Conservation (phyloP, 257 asterid species). For the Fraxinus pennsylvanica region DNA sequence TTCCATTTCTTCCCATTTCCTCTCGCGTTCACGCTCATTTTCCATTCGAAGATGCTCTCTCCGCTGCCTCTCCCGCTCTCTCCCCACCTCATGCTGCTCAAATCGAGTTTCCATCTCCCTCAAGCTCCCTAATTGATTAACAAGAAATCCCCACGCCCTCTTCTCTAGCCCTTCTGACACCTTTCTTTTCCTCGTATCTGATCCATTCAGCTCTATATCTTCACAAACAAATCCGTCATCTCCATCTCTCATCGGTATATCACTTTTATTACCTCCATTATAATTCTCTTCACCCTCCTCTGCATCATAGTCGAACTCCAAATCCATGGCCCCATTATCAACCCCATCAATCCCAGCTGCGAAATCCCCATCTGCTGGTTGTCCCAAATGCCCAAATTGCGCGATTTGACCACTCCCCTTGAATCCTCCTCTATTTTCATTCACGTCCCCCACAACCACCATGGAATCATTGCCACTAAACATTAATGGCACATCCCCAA, state of each 20-base stretch:
- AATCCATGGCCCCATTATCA: slow-evolving; percentile 73
- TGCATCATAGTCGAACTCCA: slow-evolving; percentile 79
- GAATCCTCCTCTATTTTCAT: slow-evolving; percentile 64
- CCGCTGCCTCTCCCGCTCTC: slow-evolving; percentile 70
- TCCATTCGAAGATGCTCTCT: slow-evolving; percentile 59
- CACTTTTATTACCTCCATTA: slow-evolving; percentile 48
- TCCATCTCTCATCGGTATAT: slow-evolving; percentile 47
- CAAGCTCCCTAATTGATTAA: slow-evolving; percentile 57
- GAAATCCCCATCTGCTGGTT: slow-evolving; percentile 65
- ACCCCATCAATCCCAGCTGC: slow-evolving; percentile 74
- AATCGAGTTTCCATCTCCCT: slow-evolving; percentile 75
- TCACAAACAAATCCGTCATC: slow-evolving; percentile 61
- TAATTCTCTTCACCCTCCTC: slow-evolving; percentile 78
- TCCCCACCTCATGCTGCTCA: slow-evolving; percentile 70
- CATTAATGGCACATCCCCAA: slow-evolving; percentile 73
- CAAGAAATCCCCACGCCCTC: slow-evolving; percentile 68
- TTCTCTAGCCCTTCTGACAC: slow-evolving; percentile 61
- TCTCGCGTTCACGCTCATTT: slow-evolving; percentile 60
- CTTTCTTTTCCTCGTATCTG: slow-evolving; percentile 70
- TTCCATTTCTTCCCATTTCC: slow-evolving; percentile 67
- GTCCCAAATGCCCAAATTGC: slow-evolving; percentile 69
- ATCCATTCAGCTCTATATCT: slow-evolving; percentile 57
- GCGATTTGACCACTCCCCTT: slow-evolving; percentile 55
- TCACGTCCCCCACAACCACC: slow-evolving; percentile 53
- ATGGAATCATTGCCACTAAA: slow-evolving; percentile 40